Evolutionary conservation across 805 yeast species (phyloP), one percentile per base, ranked within the genome.

Genomic region (Wickerhamomyces chaumierensis): DNA sequence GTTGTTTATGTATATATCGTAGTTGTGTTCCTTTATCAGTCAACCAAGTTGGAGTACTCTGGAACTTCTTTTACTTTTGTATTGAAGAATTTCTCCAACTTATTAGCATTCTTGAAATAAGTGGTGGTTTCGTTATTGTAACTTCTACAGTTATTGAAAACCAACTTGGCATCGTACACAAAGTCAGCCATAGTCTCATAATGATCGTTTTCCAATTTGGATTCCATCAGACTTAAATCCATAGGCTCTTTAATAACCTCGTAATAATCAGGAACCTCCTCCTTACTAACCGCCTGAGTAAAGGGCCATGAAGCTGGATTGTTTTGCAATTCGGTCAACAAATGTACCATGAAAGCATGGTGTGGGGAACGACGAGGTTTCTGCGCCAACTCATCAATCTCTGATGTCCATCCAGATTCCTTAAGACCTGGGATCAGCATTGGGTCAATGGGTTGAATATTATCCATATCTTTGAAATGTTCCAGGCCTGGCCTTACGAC

Each of bases 231-330:
- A 33, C 92, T 78, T 40, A 92, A 66, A 56, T 92, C 98, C 98
- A 92, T 92, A 6, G 99, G 98, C 57, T 92, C 96, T 55, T 87
- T 87, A 47, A 92, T 90, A 21, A 92, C 92, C 47, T 86, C 94
- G 59, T 90, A 92, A 56, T 92, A 92, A 60, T 92, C 98, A 1
- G 94, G 86, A 11, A 92, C 98, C 56, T 92, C 98, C 32, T 85
- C 94, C 55, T 74, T 78, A 57, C 82, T 85, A 13, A 92, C 98
- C 3, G 98, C 95, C 39, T 78, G 81, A 35, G 87, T 75, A 61
- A 92, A 92, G 31, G 99, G 98, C 98, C 98, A 92, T 20, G 96
- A 90, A 4, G 95, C 84, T 0, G 97, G 94, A 60, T 92, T 95
- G 55, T 84, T 86, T 53, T 85, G 92, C 64, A 92, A 58, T 53